phyloP scores from a whole-genome alignment of 495 filamentous ascomycete genomes.

The Neohortaea acidophila region DNA sequence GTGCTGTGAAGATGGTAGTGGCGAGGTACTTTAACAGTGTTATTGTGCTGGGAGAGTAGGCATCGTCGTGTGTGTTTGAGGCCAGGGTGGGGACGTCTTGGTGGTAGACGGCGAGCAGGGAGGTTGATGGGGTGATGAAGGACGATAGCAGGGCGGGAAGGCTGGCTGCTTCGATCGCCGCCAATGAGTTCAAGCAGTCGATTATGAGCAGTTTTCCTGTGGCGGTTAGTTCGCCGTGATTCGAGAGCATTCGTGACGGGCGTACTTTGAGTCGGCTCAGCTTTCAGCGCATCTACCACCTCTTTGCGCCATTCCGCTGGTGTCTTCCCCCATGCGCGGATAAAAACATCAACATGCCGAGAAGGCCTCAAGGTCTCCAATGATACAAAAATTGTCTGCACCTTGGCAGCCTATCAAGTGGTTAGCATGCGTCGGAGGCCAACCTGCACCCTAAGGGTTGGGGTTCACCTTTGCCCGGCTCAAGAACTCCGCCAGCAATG shows the following conservation, averaged over 20 bases:
- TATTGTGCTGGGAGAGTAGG: slow-evolving; percentile 55
- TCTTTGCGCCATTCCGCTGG: slow-evolving; percentile 38
- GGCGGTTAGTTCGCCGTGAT: neutral
- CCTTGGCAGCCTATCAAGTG: slow-evolving; percentile 39
- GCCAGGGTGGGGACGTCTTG: slow-evolving; percentile 37
- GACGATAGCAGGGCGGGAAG: slow-evolving; percentile 40
- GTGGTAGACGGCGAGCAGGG: slow-evolving; percentile 53
- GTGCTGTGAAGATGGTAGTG: slow-evolving; percentile 48
- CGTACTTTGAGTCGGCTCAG: slow-evolving; percentile 4
- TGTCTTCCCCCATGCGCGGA: slow-evolving; percentile 45
- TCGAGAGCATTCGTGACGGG: neutral
- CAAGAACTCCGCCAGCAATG: slow-evolving; percentile 59
- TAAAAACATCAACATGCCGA: slow-evolving; percentile 41
- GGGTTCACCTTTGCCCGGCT: slow-evolving; percentile 58
- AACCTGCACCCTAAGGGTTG: no score
- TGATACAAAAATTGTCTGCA: slow-evolving; percentile 59
- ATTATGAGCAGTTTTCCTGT: slow-evolving; percentile 39
- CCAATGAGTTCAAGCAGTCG: slow-evolving; percentile 44
- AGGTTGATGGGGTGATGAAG: slow-evolving; percentile 37
- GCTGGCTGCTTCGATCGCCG: slow-evolving; percentile 23
- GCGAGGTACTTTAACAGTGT: slow-evolving; percentile 46
- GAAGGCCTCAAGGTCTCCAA: slow-evolving; percentile 51
- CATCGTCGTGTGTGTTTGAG: slow-evolving; percentile 6
- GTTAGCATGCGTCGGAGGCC: no score
- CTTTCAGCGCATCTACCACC: slow-evolving; percentile 28